Base-by-base conservation (phyloP, 192 early-diverging fungal genomes). In the Obelidium mucronatum region DNA sequence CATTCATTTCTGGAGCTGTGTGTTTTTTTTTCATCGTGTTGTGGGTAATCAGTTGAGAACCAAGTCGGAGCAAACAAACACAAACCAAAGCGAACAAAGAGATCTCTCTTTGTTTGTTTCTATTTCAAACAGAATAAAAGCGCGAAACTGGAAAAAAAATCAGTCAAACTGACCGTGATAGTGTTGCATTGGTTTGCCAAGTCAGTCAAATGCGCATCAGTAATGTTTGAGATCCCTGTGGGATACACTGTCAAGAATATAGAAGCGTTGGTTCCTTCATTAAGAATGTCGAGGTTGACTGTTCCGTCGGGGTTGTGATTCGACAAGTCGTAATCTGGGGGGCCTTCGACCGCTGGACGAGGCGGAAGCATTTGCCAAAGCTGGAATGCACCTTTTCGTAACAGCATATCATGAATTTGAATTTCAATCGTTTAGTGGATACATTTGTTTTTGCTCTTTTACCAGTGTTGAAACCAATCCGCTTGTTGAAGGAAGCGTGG, bases 1-100 rank as follows among this genome's bases (percentile, higher is more conserved):
- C 72, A 24, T 72, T 72, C 82, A 86, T 84, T 72, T 86, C 84
- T 15, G 84, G 80, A 11, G 54, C 77, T n/a, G n/a, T n/a, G n/a
- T n/a, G n/a, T n/a, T n/a, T n/a, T n/a, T n/a, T n/a, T n/a, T 24
- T 13, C 33, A n/a, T n/a, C n/a, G n/a, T n/a, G n/a, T n/a, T n/a
- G n/a, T n/a, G 1, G 5, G 13, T 15, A 31, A 26, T 1, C n/a
- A n/a, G n/a, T n/a, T n/a, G n/a, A n/a, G n/a, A n/a, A n/a, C n/a
- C n/a, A n/a, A n/a, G n/a, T n/a, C n/a, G n/a, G n/a, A n/a, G n/a
- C n/a, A n/a, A n/a, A n/a, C 77, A 78, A 77, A 48, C 77, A 73
- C 4, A 73, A 73, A 33, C 64, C 73, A 2, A 72, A 74, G 30
- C 79, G 79, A n/a, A 80, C 40, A 44, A 78, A 78, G 2, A 80